Conservation (phyloP, 148 eudicot species). For the Selenicereus undatus region DNA sequence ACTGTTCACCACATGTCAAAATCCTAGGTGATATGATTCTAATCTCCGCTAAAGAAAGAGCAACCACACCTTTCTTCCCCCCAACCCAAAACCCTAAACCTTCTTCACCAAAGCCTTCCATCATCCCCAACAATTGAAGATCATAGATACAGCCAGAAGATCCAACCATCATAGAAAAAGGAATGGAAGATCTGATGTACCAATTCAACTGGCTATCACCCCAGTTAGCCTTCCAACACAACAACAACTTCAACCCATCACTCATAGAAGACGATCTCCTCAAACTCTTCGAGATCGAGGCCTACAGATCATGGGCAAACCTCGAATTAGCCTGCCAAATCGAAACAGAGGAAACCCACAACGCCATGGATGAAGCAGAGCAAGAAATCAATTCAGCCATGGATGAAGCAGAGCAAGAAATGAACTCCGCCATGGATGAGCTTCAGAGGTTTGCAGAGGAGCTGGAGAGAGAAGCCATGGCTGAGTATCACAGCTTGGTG, state of each 20-base stretch:
- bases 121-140: background rate
- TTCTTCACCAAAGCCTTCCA: background rate
- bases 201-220: slow-evolving; percentile 58
- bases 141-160: background rate
- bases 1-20: background rate
- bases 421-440: slow-evolving; percentile 79
- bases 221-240: slow-evolving; percentile 45
- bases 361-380: slow-evolving; percentile 45
- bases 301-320: slow-evolving; percentile 77
- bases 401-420: slow-evolving; percentile 63
- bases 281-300: slow-evolving; percentile 71
- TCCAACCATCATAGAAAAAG: background rate
- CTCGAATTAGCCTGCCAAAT: slow-evolving; percentile 43
- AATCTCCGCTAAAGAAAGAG: background rate
- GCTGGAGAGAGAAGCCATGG: slow-evolving; percentile 35
- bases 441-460: slow-evolving; percentile 55
- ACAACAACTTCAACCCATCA: slow-evolving; percentile 64
- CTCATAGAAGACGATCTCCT: slow-evolving; percentile 51
- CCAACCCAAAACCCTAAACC: background rate
- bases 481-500: slow-evolving; percentile 43
- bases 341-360: slow-evolving; percentile 37
- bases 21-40: background rate
- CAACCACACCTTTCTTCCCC: background rate
- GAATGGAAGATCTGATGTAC: slow-evolving; percentile 59
- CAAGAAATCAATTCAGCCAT: slow-evolving; percentile 54